phyloP scores from a whole-genome alignment of 225 moss, liverwort and hornwort genomes.

The Pseudoscleropodium purum region DNA sequence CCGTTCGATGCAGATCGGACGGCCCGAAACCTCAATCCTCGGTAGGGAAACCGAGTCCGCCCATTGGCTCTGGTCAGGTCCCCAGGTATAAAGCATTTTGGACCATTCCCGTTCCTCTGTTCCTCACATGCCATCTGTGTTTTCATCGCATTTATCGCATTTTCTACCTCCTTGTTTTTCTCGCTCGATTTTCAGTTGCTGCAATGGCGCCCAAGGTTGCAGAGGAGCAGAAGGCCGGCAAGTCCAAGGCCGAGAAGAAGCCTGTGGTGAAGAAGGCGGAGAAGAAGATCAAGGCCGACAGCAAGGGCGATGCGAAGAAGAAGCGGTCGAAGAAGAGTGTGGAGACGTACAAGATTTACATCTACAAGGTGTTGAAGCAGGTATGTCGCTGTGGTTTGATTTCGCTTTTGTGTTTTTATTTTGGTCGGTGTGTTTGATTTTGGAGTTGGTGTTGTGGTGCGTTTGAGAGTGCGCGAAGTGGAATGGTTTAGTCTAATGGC shows the following conservation, averaged over 20 bases:
- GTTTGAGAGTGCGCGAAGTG: not conserved
- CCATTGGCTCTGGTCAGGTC: not conserved
- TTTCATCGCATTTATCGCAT: too few relatives aligned
- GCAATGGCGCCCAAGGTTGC: not conserved
- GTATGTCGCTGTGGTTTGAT: not conserved
- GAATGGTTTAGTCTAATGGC: not conserved
- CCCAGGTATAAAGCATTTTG: not conserved
- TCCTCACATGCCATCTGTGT: not conserved
- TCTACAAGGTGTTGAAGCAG: not conserved
- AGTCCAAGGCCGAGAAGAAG: not conserved
- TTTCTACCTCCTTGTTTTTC: not conserved
- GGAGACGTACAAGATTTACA: not conserved
- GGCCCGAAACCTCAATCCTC: not conserved
- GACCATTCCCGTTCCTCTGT: rapidly evolving
- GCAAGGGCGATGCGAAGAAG: not conserved
- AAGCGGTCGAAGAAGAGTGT: not conserved
- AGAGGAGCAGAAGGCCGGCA: not conserved
- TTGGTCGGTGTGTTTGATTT: too few relatives aligned
- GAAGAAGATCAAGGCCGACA: not conserved
- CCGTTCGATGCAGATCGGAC: slow-evolving; percentile 3
- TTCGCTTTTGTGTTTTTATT: rapidly evolving
- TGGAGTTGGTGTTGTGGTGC: too few relatives aligned
- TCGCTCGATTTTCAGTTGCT: not conserved
- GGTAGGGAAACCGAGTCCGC: not conserved
- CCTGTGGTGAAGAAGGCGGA: not conserved